Evolutionary conservation across 2,329 filamentous ascomycete species (phyloP), one percentile per base, ranked within the genome.

Genomic region (Cordyceps militaris): DNA sequence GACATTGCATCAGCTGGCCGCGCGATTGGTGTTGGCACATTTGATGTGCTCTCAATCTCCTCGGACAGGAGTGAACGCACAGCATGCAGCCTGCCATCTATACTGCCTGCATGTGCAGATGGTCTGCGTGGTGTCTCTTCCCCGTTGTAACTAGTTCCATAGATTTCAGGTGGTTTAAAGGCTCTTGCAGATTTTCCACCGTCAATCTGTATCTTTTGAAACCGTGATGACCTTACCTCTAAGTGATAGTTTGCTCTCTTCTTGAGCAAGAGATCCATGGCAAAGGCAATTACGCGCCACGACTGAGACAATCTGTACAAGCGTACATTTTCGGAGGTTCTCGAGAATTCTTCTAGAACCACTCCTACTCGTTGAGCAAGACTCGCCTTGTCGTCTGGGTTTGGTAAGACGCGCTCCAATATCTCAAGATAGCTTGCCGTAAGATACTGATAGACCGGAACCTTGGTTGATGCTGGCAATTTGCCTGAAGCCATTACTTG

Each of bases 401-500:
- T 69, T 2, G 79, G 80, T n/a, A 84, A 71, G 16, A 77, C 73
- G 7, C 67, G 67, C n/a, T 75, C 68, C 4, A 86, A 67, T 0
- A 76, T 77, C 56, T 82, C 76, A 1, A 87, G 70, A 63, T 87
- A 87, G 14, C 77, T 74, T 42, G 71, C 73, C 0, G 82, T 76
- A 2, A 86, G 74, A 61, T 82, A 82, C 56, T 80, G 76, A 62
- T 85, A 86, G 0, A 79, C 67, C 10, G 76, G 69, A 0, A 76
- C 72, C n/a, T 76, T 77, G 5, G 74, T 72, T 1, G 78, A 74
- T 2, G 79, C 74, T 1, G 83, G 83, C 2, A 82, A 70, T 61
- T 74, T 80, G 0, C 83, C 83, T 42, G 84, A 78, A 0, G 82
- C 81, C 81, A 86, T 86, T 16, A 81, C 74, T 64, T 87, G 84